These are phyloP conservation scores for Scopulariopsis brevicaulis DNA, from an alignment of 2,329 filamentous ascomycete genomes.

Conservation along the genomic window DNA sequence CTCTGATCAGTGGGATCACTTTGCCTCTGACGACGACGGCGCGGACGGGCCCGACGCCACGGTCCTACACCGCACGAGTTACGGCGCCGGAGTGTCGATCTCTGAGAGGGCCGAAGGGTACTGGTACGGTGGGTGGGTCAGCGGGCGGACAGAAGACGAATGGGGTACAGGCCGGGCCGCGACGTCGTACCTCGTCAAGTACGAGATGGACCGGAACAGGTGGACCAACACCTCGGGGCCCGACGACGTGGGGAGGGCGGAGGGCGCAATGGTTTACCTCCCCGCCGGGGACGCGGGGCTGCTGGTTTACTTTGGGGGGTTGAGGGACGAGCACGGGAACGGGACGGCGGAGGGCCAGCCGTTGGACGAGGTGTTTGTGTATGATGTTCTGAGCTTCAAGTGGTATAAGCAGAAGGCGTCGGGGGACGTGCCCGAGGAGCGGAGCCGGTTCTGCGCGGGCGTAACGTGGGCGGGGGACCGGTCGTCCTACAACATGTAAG, in stretches of 20 bases:
- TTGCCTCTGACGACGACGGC: constrained; percentile 9
- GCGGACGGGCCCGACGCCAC: constrained; percentile 18
- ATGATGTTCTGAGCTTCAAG: constrained; percentile 45
- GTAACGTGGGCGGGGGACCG: constrained; percentile 46
- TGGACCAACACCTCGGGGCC: constrained; percentile 43
- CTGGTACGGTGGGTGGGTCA: constrained; percentile 53
- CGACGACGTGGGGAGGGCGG: constrained; percentile 40
- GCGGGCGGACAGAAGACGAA: constrained; percentile 35
- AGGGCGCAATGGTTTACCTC: constrained; percentile 48
- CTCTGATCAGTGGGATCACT: constrained; percentile 41
- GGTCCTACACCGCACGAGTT: constrained; percentile 34
- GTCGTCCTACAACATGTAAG: constrained; percentile 54
- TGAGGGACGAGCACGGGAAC: constrained; percentile 34
- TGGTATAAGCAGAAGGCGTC: constrained; percentile 50
- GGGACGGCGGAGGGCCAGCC: constrained; percentile 29
- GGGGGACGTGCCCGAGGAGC: constrained; percentile 36
- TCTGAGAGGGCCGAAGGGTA: constrained; percentile 44
- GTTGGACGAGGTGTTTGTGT: constrained; percentile 43
- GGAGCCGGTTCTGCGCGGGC: constrained; percentile 50
- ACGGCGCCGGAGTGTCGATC: constrained; percentile 44
- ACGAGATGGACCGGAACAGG: constrained; percentile 38
- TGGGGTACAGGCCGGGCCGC: constrained; percentile 36
- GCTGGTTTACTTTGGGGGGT: constrained; percentile 50
- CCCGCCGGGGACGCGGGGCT: constrained; percentile 48
- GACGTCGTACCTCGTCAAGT: constrained; percentile 40